These are phyloP conservation scores for Cordia subcordata DNA, from an alignment of 257 asterid genomes.

Conservation along the genomic window DNA sequence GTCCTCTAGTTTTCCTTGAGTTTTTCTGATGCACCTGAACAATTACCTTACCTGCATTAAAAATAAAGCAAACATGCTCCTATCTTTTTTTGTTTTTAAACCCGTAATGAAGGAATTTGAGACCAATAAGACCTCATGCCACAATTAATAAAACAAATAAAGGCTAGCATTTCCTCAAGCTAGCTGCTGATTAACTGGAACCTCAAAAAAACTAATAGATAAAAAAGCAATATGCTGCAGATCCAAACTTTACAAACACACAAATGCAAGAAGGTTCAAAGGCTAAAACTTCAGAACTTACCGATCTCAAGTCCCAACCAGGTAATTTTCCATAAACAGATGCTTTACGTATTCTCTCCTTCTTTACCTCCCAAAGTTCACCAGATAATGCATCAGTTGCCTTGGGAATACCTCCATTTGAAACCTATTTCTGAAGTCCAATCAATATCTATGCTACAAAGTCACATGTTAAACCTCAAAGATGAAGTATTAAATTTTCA, in stretches of 20 bases:
- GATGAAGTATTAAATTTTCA: slow-evolving; percentile 14
- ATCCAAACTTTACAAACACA: too few relatives aligned
- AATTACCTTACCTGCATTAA: neutral
- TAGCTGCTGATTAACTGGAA: too few relatives aligned
- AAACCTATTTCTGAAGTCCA: slow-evolving; percentile 45
- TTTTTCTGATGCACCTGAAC: too few relatives aligned
- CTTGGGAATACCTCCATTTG: slow-evolving; percentile 73
- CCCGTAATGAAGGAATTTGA: too few relatives aligned
- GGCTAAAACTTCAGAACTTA: slow-evolving; percentile 42
- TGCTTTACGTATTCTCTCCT: slow-evolving; percentile 88
- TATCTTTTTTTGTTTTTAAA: too few relatives aligned
- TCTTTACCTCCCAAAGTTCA: slow-evolving; percentile 96
- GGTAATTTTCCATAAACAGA: slow-evolving; percentile 75
- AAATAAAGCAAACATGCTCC: neutral
- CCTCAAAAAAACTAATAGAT: neutral
- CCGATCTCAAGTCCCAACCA: slow-evolving; percentile 99
- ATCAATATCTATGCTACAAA: slow-evolving; percentile 12
- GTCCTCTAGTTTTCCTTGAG: too few relatives aligned
- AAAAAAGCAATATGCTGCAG: neutral
- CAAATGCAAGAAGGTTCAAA: neutral
- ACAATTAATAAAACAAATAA: too few relatives aligned
- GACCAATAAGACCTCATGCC: too few relatives aligned
- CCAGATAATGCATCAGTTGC: slow-evolving; percentile 94
- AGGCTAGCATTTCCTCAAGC: too few relatives aligned
- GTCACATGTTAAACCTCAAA: slow-evolving; percentile 11